Evolutionary conservation across 768 basidiomycete genomes (phyloP).

Genomic region (Holtermannia corniformis): DNA sequence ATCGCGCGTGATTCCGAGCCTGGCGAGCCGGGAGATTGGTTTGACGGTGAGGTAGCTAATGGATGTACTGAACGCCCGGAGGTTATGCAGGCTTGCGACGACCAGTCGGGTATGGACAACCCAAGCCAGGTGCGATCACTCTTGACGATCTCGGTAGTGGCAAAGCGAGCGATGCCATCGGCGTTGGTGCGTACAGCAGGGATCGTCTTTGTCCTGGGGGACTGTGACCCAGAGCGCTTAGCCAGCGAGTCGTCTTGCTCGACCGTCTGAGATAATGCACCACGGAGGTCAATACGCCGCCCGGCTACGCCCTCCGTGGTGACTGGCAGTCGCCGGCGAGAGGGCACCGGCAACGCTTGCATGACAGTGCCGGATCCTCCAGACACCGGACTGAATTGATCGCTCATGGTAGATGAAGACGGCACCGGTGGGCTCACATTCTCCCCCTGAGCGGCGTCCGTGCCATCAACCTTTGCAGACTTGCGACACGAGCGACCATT

Average conservation of each 20-base stretch:
- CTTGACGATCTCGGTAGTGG: slow-evolving; percentile 23
- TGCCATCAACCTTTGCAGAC: too few species aligned
- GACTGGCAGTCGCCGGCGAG: slow-evolving; percentile 15
- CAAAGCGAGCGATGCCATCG: slow-evolving; percentile 16
- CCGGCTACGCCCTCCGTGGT: slow-evolving; percentile 22
- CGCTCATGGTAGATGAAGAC: not conserved
- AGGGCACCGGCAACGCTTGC: not conserved
- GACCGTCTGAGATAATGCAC: slow-evolving; percentile 11
- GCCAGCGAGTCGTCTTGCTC: slow-evolving; percentile 7
- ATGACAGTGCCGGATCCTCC: too few species aligned
- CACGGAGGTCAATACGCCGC: slow-evolving; percentile 10
- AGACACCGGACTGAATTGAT: not conserved
- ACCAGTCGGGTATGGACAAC: not conserved
- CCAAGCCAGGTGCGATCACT: slow-evolving; percentile 31
- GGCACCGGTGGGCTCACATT: not conserved
- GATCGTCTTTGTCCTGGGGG: slow-evolving; percentile 16
- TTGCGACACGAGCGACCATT: too few species aligned
- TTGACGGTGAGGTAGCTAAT: not conserved
- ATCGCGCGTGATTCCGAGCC: slow-evolving; percentile 11
- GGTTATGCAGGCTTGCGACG: not conserved
- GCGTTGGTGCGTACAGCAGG: slow-evolving; percentile 18
- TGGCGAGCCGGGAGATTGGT: slow-evolving; percentile 16
- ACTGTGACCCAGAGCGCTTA: slow-evolving; percentile 4
- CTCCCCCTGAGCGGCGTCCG: too few species aligned
- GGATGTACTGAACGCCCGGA: slow-evolving; percentile 1